A percentile compares a stretch with the other conserved stretches of the same genome.
Evolutionary conservation across 1,284 basidiomycete genomes (phyloP).

Genomic region (Ustilago bromivora): DNA sequence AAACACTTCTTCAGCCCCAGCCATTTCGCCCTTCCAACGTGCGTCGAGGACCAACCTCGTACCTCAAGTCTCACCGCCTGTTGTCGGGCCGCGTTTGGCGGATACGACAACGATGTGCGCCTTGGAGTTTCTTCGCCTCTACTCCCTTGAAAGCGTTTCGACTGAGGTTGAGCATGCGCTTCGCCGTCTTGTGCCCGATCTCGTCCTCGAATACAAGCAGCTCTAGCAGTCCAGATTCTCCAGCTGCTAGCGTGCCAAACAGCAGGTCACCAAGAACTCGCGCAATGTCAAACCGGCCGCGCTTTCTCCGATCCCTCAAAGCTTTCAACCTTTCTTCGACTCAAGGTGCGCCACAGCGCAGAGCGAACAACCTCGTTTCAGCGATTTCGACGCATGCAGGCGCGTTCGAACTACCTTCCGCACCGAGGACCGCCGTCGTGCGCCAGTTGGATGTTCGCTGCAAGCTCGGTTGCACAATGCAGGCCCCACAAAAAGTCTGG

Average conservation of each 20-base stretch:
- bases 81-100: not conserved
- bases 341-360: not conserved
- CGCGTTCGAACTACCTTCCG: not conserved
- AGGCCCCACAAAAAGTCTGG: too few relatives aligned
- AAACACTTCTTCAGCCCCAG: not conserved
- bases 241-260: not conserved
- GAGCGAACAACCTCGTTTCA: not conserved
- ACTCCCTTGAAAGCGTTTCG: not conserved
- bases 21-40: constrained; percentile 4
- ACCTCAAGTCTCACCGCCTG: not conserved
- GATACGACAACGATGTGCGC: not conserved
- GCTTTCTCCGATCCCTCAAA: not conserved
- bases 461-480: too few relatives aligned
- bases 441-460: too few relatives aligned
- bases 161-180: not conserved
- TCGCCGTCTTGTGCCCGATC: not conserved
- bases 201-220: not conserved
- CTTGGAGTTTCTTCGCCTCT: not conserved
- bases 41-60: not conserved
- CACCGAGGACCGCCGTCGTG: not conserved
- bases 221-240: not conserved
- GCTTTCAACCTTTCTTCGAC: not conserved
- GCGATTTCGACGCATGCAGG: not conserved
- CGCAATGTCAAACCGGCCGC: not conserved
- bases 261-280: not conserved